A percentile compares a stretch with the other conserved stretches of the same genome.
These are phyloP conservation scores for Exserohilum turcica DNA, from an alignment of 2,329 filamentous ascomycete genomes.

Conservation along the genomic window DNA sequence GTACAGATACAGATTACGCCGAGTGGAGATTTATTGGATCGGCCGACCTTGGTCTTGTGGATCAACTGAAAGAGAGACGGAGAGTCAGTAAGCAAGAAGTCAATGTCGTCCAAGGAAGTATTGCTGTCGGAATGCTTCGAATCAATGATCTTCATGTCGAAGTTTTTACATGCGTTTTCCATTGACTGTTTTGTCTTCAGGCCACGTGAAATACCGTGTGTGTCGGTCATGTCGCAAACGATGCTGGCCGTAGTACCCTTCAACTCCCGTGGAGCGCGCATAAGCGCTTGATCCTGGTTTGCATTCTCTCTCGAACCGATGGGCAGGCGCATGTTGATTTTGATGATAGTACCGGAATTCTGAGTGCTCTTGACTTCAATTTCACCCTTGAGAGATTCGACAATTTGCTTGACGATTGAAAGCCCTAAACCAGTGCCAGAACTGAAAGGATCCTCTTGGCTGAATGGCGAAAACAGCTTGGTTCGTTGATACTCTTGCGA, in stretches of 20 bases:
- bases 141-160: slow-evolving; percentile 27
- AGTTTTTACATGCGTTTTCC: slow-evolving; percentile 29
- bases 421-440: slow-evolving; percentile 44
- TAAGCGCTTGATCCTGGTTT: slow-evolving; percentile 16
- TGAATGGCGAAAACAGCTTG: slow-evolving; percentile 42
- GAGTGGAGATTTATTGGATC: slow-evolving; percentile 21
- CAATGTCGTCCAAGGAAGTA: slow-evolving; percentile 17
- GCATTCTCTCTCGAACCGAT: slow-evolving; percentile 17
- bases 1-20: slow-evolving; percentile 38
- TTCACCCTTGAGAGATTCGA: slow-evolving; percentile 40
- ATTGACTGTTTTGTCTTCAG: slow-evolving; percentile 34
- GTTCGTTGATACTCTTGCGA: slow-evolving; percentile 40
- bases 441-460: slow-evolving; percentile 43
- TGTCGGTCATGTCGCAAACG: slow-evolving; percentile 27
- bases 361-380: slow-evolving; percentile 39
- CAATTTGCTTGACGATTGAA: slow-evolving; percentile 44
- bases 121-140: slow-evolving; percentile 17
- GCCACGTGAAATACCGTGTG: slow-evolving; percentile 28
- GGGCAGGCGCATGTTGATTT: slow-evolving; percentile 31
- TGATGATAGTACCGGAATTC: slow-evolving; percentile 35
- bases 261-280: slow-evolving; percentile 24
- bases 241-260: slow-evolving; percentile 29
- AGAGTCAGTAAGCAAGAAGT: slow-evolving; percentile 37
- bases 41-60: slow-evolving; percentile 17
- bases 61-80: slow-evolving; percentile 31